Evolutionary conservation across 1,284 basidiomycete genomes (phyloP), one percentile per base, ranked within the genome.

Genomic region (Leccinum subfulvum): DNA sequence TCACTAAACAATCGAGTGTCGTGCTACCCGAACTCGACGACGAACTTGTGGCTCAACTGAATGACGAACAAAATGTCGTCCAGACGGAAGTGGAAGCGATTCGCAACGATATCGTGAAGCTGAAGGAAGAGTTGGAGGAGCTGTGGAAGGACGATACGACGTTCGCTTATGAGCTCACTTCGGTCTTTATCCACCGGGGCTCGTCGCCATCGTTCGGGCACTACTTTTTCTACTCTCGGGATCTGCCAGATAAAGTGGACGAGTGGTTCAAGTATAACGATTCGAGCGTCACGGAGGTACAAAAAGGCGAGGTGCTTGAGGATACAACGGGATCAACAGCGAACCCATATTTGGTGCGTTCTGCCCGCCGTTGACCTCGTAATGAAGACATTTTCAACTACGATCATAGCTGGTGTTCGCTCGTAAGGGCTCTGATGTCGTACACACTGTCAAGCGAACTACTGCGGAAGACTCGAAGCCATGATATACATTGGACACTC

Each of bases 191-290:
- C 69, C 97, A 99, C 77, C 90, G 97, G 47, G 95, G 95, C 51
- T 84, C 86, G 16, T 89, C 90, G 21, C 88, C 91, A 1, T 89
- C 87, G 4, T 94, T 88, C 79, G 94, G 94, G 30, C 91, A 95
- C 76, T 93, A 95, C 74, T 95, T 92, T 79, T 92, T 95, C 77
- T 94, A 94, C 72, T 91, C 92, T 62, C 84, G 94, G 52, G 83
- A 94, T 72, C 79, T 94, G 23, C 92, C 92, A 0, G 81, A 85
- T 33, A 77, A 86, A 16, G 86, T 88, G 6, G 88, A 95, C 64
- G 83, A 86, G 56, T 97, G 94, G 93, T 94, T 95, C 83, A 97
- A 97, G 77, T 97, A 95, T 79, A 96, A 96, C 73, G 95, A 97
- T 73, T 92, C 92, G 51, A 86, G 84, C 62, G 92, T 97, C 8